Evolutionary conservation across 257 asterid genomes (phyloP).

Genomic region (Primulina huaijiensis): DNA sequence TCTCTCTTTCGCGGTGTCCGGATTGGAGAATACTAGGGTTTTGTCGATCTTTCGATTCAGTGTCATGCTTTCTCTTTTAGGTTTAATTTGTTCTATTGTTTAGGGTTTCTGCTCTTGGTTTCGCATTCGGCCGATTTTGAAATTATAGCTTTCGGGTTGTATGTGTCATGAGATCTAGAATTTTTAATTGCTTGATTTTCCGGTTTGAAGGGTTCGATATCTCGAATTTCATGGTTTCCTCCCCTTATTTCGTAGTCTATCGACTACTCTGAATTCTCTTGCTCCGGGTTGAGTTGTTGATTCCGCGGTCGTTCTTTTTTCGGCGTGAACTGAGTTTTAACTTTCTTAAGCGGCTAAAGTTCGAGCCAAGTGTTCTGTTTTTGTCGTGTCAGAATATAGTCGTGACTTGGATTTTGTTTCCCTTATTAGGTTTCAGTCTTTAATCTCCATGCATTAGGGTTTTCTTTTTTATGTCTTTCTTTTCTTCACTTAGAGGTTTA

Average conservation of each 20-base stretch:
- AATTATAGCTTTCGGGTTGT: conserved; percentile 5
- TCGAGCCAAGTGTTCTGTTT: background rate
- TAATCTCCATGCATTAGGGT: conserved; percentile 37
- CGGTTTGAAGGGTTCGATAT: background rate
- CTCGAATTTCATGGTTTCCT: conserved; percentile 26
- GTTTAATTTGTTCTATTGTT: conserved; percentile 15
- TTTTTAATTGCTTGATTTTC: background rate
- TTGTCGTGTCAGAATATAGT: conserved; percentile 14
- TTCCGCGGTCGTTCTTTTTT: conserved; percentile 12
- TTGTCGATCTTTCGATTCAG: conserved; percentile 21
- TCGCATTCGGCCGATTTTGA: conserved; percentile 13
- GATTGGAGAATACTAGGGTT: conserved; percentile 22
- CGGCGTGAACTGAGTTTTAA: conserved; percentile 30
- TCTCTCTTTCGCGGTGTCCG: conserved; percentile 19
- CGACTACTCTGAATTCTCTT: conserved; percentile 20
- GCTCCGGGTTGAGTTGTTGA: conserved; percentile 16
- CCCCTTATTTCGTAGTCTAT: conserved; percentile 9
- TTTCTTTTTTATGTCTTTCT: conserved; percentile 21
- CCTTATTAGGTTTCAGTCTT: conserved; percentile 29
- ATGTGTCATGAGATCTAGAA: background rate
- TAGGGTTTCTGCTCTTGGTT: conserved; percentile 18
- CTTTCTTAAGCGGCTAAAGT: background rate
- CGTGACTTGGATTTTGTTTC: conserved; percentile 8
- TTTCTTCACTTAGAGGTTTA: conserved; percentile 25
- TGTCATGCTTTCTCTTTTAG: background rate